Percentiles rank a stretch among this genome's conserved stretches.
These are phyloP conservation scores for Ramularia collo-cygni DNA, from an alignment of 2,329 filamentous ascomycete genomes.

Conservation along the genomic window DNA sequence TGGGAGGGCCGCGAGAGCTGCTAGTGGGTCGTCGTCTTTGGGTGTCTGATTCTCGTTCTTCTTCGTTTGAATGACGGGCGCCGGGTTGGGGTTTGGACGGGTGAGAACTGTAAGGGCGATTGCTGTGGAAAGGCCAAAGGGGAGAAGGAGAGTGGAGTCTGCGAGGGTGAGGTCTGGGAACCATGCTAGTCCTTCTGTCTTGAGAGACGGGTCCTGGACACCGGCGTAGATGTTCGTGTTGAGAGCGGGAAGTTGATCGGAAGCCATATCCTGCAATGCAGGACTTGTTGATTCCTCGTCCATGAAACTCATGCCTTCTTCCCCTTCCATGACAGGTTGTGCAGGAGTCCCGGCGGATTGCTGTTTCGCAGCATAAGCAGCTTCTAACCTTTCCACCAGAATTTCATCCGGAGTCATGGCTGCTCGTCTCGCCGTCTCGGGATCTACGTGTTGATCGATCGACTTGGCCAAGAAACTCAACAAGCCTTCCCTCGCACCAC, in stretches of 20 bases:
- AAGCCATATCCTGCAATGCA: neutral
- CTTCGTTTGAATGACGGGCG: too few relatives aligned
- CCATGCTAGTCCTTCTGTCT: slow-evolving; percentile 54
- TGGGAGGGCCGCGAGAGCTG: neutral
- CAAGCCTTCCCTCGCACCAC: slow-evolving; percentile 21
- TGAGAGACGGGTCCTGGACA: slow-evolving; percentile 45
- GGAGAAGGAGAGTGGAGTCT: slow-evolving; percentile 39
- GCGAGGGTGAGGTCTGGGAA: slow-evolving; percentile 50
- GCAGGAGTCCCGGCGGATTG: slow-evolving; percentile 2
- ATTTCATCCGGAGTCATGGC: neutral
- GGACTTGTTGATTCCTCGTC: neutral
- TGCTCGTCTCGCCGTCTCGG: neutral
- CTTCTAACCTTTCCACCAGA: slow-evolving; percentile 4
- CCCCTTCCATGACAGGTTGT: neutral
- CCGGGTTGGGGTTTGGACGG: neutral
- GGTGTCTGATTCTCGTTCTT: neutral
- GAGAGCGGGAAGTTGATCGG: neutral
- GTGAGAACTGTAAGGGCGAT: slow-evolving; percentile 25
- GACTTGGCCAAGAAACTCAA: slow-evolving; percentile 16
- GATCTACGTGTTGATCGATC: slow-evolving; percentile 6
- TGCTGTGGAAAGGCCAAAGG: slow-evolving; percentile 6
- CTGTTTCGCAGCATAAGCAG: slow-evolving; percentile 4
- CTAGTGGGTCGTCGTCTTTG: neutral
- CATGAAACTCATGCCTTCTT: too few relatives aligned
- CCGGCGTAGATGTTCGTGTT: slow-evolving; percentile 7